Percentiles rank a stretch among this genome's conserved stretches.
These are phyloP conservation scores for Phytophthora hibernalis DNA, from an alignment of 352 stramenopile species.

Conservation along the genomic window DNA sequence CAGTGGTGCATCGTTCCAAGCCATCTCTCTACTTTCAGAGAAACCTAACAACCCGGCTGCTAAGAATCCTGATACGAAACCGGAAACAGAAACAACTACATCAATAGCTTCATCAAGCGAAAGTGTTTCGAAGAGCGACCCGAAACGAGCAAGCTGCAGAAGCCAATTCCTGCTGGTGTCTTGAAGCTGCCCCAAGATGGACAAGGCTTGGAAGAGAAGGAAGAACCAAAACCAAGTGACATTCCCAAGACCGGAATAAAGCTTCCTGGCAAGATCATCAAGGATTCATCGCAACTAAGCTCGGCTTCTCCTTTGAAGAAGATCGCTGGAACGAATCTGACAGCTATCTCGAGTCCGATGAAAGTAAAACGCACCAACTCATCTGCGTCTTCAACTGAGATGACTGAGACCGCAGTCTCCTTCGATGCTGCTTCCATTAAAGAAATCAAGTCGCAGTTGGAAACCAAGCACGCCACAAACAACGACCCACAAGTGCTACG, in stretches of 20 bases:
- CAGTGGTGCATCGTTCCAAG: neutral
- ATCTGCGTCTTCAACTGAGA: slow-evolving; percentile 40
- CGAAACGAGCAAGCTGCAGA: slow-evolving; percentile 27
- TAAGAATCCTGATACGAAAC: neutral
- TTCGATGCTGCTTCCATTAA: slow-evolving; percentile 65
- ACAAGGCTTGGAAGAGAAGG: slow-evolving; percentile 18
- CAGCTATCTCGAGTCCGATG: slow-evolving; percentile 38
- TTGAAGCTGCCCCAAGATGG: neutral
- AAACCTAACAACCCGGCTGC: slow-evolving; percentile 8
- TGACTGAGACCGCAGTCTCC: slow-evolving; percentile 39
- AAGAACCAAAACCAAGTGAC: slow-evolving; percentile 18
- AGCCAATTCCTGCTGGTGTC: neutral
- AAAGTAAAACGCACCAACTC: slow-evolving; percentile 32
- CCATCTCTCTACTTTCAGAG: neutral
- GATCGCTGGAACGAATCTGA: slow-evolving; percentile 15
- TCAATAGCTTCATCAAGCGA: neutral
- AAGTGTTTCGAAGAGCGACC: neutral
- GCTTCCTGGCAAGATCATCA: slow-evolving; percentile 55
- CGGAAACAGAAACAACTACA: slow-evolving; percentile 1
- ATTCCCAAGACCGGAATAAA: slow-evolving; percentile 46
- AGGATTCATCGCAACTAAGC: slow-evolving; percentile 24
- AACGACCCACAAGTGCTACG: slow-evolving; percentile 18
- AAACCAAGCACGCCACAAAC: slow-evolving; percentile 52
- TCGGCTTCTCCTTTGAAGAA: slow-evolving; percentile 41
- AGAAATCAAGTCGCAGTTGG: slow-evolving; percentile 65